Evolutionary conservation across 176 grass and related monocot genomes (phyloP).

Genomic region (Triticum turgidum): DNA sequence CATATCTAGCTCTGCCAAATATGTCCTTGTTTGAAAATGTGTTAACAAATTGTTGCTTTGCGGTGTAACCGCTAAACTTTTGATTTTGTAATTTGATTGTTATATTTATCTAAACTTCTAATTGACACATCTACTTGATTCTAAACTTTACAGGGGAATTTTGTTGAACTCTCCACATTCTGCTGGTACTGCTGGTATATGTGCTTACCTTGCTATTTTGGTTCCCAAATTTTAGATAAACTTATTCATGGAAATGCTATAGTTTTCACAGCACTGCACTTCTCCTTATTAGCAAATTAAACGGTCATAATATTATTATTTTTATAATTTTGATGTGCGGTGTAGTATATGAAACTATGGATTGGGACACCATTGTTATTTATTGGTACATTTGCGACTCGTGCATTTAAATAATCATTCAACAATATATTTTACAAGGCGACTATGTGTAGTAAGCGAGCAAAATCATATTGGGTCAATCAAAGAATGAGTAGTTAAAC

Average conservation of each 20-base stretch:
- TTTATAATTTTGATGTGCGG: neutral
- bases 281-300: neutral
- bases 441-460: no score
- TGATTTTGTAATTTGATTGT: no score
- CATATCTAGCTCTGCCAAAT: no score
- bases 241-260: neutral
- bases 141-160: slow-evolving; percentile 28
- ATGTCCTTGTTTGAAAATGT: no score
- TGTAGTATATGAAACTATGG: neutral
- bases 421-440: no score
- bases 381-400: neutral
- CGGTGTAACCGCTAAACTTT: no score
- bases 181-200: slow-evolving; percentile 23
- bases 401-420: neutral
- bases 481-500: no score
- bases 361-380: neutral
- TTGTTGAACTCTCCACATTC: slow-evolving; percentile 35
- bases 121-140: slow-evolving; percentile 27
- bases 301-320: neutral
- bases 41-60: no score
- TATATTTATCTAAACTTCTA: slow-evolving; percentile 11
- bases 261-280: neutral
- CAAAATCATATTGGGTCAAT: neutral
- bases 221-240: neutral
- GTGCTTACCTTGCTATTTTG: neutral